These are phyloP conservation scores for Neophaeococcomyces mojaviensis DNA, from an alignment of 2,329 filamentous ascomycete genomes.

Conservation along the genomic window DNA sequence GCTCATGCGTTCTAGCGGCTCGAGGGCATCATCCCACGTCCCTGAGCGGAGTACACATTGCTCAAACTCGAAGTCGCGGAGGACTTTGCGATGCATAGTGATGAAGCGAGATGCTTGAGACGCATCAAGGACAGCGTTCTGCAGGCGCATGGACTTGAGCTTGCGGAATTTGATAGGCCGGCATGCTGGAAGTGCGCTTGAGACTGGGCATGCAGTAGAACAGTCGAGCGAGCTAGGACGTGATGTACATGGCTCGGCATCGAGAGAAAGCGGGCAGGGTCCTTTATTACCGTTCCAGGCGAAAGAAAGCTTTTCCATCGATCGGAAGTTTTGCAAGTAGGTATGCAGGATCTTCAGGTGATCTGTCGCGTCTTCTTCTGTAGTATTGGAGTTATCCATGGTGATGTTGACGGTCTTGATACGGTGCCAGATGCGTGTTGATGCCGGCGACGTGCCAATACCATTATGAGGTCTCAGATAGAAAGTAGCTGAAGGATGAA, in stretches of 20 bases:
- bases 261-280: constrained; percentile 64
- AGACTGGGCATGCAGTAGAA: constrained; percentile 29
- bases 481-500: constrained; percentile 68
- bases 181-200: constrained; percentile 36
- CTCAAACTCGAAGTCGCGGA: constrained; percentile 74
- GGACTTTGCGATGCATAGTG: constrained; percentile 55
- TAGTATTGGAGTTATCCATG: constrained; percentile 63
- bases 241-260: constrained; percentile 60
- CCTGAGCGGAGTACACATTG: constrained; percentile 64
- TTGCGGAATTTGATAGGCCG: constrained; percentile 58
- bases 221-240: constrained; percentile 33
- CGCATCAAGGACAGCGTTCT: constrained; percentile 65
- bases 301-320: constrained; percentile 65
- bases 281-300: constrained; percentile 68
- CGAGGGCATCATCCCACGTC: constrained; percentile 76
- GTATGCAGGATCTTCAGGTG: constrained; percentile 74
- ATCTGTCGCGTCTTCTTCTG: constrained; percentile 54
- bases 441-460: constrained; percentile 66
- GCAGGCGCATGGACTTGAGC: constrained; percentile 61
- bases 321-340: constrained; percentile 64
- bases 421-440: constrained; percentile 66
- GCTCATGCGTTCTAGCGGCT: constrained; percentile 50
- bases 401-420: constrained; percentile 66
- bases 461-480: constrained; percentile 70
- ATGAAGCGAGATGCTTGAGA: constrained; percentile 65